Evolutionary conservation across 2,329 filamentous ascomycete species (phyloP), one percentile per base, ranked within the genome.

Genomic region (Trematosphaeria pertusa): DNA sequence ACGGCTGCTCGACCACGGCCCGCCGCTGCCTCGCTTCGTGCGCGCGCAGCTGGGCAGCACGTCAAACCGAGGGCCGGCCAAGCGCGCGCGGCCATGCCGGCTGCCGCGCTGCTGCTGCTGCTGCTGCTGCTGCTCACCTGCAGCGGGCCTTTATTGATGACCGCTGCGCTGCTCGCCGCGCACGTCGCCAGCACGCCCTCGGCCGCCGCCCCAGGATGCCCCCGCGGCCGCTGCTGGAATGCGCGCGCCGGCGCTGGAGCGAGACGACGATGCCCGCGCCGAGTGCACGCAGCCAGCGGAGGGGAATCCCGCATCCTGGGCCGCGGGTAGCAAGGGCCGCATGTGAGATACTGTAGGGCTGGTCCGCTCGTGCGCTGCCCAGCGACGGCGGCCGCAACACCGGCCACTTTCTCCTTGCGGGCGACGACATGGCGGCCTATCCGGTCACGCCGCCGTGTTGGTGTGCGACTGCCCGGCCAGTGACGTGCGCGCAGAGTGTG

Each of bases 291-390:
- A 37, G 37, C 40, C 43, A 35, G 26, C 15, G 40, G 17, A 3
- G 19, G 7, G 7, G 26, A 40, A 39, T 56, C 49, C 54, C 55
- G 50, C 60, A 54, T 54, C 65, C 50, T 61, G 50, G 60, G 40
- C 51, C 43, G 52, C 58, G 58, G 52, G 43, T 52, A 39, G 18
- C 61, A 54, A 48, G 52, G 45, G 37, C 22, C 32, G 50, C 53
- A 52, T 61, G 50, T 48, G 54, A 56, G 54, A 61, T 67, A n/a
- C n/a, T n/a, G n/a, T n/a, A 68, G 65, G 64, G 62, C 66, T 69
- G 64, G 56, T 60, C 59, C 56, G 55, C 61, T 57, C 53, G 47
- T 59, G 61, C 63, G 59, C 63, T 52, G 59, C 46, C 45, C 58
- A 56, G 38, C 48, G 45, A n/a, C n/a, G n/a, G n/a, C n/a, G n/a